Percentiles rank a stretch among this genome's conserved stretches.
Conservation (phyloP, 352 stramenopile species). For the Phytophthora hybrid region DNA sequence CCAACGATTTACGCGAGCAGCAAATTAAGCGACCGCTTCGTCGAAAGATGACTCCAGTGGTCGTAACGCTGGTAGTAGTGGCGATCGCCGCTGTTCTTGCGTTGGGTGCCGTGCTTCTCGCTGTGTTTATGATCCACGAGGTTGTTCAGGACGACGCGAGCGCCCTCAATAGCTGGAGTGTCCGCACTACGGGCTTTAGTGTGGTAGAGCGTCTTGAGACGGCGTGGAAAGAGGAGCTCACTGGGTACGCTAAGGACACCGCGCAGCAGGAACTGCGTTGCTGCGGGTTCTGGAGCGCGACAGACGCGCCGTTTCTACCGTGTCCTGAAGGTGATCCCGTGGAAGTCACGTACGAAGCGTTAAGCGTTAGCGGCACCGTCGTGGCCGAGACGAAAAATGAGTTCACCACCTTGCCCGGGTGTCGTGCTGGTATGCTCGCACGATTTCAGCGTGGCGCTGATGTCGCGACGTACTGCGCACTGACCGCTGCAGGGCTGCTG, state of each 20-base stretch:
- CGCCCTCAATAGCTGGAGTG: constrained; percentile 71
- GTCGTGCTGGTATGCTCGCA: constrained; percentile 58
- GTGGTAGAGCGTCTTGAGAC: constrained; percentile 55
- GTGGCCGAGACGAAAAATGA: constrained; percentile 57
- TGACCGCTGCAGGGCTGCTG: constrained; percentile 44
- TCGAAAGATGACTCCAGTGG: constrained; percentile 21
- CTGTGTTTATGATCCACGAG: constrained; percentile 73
- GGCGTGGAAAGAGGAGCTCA: constrained; percentile 54
- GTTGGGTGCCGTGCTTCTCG: constrained; percentile 45
- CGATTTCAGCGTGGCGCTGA: constrained; percentile 58
- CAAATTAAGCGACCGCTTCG: constrained; percentile 39
- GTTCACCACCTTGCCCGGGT: constrained; percentile 58
- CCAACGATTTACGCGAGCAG: constrained; percentile 56
- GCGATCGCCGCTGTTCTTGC: constrained; percentile 54
- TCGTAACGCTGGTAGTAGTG: constrained; percentile 39
- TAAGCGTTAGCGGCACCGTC: constrained; percentile 64
- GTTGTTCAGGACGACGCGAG: constrained; percentile 57
- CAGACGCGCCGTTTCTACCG: constrained; percentile 55
- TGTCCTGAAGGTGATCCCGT: constrained; percentile 58
- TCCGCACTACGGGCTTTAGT: constrained; percentile 77
- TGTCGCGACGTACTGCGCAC: constrained; percentile 48
- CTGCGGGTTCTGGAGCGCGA: constrained; percentile 64
- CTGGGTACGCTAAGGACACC: constrained; percentile 51
- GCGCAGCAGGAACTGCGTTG: constrained; percentile 77
- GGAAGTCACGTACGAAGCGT: constrained; percentile 66